Conservation (phyloP, 148 eudicot genomes). For the Cornus florida region DNA sequence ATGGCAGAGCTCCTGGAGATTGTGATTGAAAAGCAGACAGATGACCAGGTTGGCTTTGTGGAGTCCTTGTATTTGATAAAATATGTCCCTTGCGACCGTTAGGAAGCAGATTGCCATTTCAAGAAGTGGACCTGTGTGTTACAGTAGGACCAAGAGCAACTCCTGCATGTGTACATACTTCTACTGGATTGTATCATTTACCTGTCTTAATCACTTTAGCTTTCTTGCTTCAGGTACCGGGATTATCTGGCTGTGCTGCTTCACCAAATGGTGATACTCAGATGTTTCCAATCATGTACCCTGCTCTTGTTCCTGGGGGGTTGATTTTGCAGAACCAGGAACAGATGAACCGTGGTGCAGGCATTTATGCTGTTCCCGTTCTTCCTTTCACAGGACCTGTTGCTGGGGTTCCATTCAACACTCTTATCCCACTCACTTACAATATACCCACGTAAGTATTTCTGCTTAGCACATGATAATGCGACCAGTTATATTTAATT, state of each 20-base stretch:
- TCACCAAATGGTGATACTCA: constrained; percentile 51
- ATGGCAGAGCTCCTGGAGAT: not conserved
- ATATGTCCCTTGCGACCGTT: not conserved
- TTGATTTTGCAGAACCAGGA: constrained; percentile 59
- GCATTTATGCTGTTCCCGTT: constrained; percentile 88
- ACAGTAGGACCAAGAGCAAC: not conserved
- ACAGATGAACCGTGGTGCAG: constrained; percentile 73
- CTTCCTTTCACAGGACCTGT: constrained; percentile 56
- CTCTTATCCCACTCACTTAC: constrained; percentile 93
- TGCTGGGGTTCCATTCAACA: constrained; percentile 66
- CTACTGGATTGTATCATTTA: not conserved
- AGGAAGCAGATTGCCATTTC: too few relatives aligned
- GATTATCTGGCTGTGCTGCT: constrained; percentile 33
- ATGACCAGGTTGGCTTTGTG: too few relatives aligned
- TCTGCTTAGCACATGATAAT: not conserved
- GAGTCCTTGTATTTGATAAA: not conserved
- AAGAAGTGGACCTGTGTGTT: not conserved
- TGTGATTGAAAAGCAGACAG: too few relatives aligned
- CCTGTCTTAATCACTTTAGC: constrained; percentile 10
- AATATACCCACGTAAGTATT: constrained; percentile 76
- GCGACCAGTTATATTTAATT: not conserved
- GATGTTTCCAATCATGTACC: constrained; percentile 74
- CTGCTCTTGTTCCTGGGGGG: constrained; percentile 61
- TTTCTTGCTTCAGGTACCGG: constrained; percentile 38
- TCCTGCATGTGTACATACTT: not conserved